These are phyloP conservation scores for Apiotrichum porosum DNA, from an alignment of 1,284 basidiomycete genomes.

Conservation along the genomic window DNA sequence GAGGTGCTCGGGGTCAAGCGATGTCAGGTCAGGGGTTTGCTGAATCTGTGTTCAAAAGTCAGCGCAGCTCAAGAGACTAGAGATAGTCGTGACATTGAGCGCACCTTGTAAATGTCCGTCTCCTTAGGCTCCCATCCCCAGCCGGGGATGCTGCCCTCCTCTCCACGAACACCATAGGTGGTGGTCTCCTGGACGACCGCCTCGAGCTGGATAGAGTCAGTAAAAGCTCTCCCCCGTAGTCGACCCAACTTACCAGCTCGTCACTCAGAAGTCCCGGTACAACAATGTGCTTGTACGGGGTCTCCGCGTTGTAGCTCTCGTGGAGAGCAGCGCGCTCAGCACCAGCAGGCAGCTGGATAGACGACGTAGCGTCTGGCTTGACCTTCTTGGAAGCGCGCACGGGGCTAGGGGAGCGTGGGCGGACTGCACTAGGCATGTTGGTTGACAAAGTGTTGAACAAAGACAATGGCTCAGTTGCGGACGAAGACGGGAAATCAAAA, in stretches of 20 bases:
- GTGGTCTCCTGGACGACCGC: conserved; percentile 59
- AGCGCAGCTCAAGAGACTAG: background rate
- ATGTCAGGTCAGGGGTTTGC: conserved; percentile 95
- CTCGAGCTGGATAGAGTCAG: conserved; percentile 53
- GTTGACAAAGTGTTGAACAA: background rate
- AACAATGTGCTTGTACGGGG: conserved; percentile 80
- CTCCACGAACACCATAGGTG: conserved; percentile 44
- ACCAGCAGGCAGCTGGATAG: conserved; percentile 27
- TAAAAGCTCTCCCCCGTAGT: background rate
- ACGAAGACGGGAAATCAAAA: background rate
- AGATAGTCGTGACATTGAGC: too few species aligned
- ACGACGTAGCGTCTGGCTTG: conserved; percentile 9
- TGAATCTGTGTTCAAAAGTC: conserved; percentile 68
- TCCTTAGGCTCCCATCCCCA: conserved; percentile 89
- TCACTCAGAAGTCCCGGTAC: conserved; percentile 80
- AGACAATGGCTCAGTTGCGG: background rate
- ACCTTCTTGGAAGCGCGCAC: conserved; percentile 25
- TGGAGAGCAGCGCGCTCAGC: conserved; percentile 20
- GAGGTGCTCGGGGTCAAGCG: conserved; percentile 67
- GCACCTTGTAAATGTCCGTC: conserved; percentile 96
- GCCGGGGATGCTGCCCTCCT: conserved; percentile 44
- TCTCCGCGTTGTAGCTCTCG: conserved; percentile 56
- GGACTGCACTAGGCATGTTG: conserved; percentile 28
- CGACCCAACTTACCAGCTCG: conserved; percentile 58
- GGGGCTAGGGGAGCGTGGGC: conserved; percentile 23